A percentile compares a stretch with the other conserved stretches of the same genome.
Evolutionary conservation across 1,284 basidiomycete genomes (phyloP).

Genomic region (Irpex sp.): DNA sequence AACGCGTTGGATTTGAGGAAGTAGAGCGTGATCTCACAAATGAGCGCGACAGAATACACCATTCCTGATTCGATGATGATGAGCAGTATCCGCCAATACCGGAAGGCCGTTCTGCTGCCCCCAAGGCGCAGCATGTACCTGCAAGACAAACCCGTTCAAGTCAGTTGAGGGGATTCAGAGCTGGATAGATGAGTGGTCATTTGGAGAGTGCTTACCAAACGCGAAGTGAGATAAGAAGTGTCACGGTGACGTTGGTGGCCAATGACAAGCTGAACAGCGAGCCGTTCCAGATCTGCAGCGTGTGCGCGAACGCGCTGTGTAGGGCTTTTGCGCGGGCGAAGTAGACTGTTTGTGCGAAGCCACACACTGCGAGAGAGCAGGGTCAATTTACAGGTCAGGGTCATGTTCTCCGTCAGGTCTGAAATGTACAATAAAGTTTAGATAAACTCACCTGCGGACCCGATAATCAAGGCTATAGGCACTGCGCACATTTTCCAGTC

Average conservation of each 20-base stretch:
- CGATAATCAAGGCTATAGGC: conserved; percentile 26
- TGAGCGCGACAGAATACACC: conserved; percentile 33
- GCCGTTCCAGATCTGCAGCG: conserved; percentile 31
- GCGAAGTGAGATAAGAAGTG: conserved; percentile 28
- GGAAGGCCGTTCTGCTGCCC: conserved; percentile 17
- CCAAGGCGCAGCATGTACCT: conserved; percentile 26
- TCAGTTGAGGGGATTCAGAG: too few relatives aligned
- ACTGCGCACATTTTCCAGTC: conserved; percentile 28
- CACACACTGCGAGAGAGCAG: conserved; percentile 22
- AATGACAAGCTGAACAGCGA: conserved; percentile 34
- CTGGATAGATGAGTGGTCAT: too few relatives aligned
- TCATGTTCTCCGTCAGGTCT: neutral
- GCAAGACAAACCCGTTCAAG: neutral
- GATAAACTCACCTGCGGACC: conserved; percentile 24
- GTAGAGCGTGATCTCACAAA: conserved; percentile 34
- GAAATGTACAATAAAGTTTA: neutral
- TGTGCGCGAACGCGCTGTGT: conserved; percentile 30
- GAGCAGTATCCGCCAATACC: conserved; percentile 29
- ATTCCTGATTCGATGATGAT: conserved; percentile 35
- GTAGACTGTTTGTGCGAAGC: conserved; percentile 30
- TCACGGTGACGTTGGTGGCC: conserved; percentile 31
- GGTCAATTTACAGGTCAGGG: too few relatives aligned
- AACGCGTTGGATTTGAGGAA: conserved; percentile 32
- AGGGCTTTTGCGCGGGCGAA: conserved; percentile 27
- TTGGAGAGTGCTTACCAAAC: conserved; percentile 25